Base-by-base conservation (phyloP, 352 stramenopile species). In the Phytophthora hibernalis region DNA sequence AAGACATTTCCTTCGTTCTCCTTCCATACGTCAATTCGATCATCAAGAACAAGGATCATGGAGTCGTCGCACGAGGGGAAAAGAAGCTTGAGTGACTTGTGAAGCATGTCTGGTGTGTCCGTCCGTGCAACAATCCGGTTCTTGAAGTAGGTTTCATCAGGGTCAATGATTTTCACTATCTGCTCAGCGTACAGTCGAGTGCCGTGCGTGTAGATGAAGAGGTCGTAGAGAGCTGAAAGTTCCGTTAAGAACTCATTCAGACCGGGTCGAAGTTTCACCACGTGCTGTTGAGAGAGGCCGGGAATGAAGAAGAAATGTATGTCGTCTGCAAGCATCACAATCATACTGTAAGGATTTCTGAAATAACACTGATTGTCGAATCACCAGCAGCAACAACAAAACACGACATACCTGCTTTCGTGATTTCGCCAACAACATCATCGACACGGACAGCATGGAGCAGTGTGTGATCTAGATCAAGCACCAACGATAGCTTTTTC, bases 391-490 rank as follows among this genome's bases (percentile, higher is more conserved):
- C 2, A 47, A 24, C 35, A 9, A 18, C 22, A 59, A 13, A 20
- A 15, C 24, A 31, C 21, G 35, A n/a, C 9, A 53, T 57, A 93
- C 84, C 82, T 71, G 82, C 76, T 31, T 85, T 70, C 9, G 65
- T 56, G 21, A 95, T 83, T 47, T 83, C 70, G 16, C 74, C 80
- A 2, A 85, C 67, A 28, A 96, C 74, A 30, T 96, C 84, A n/a
- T 85, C 71, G 1, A 85, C 76, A 21, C 86, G 84, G 51, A 96
- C 87, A 21, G 96, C 96, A 79, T 99, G 97, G 6, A 99, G 79
- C 44, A 99, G 76, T 3, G 97, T 99, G 76, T 99, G 96, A 79
- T 99, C 97, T 30, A 99, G 77, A 87, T 99, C 97, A 31, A 99
- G 79, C 28, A 99, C 96, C 12, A 99, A 74, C 37, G 88, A 97